Conservation (phyloP, 148 eudicot species). For the Spergularia bocconei region DNA sequence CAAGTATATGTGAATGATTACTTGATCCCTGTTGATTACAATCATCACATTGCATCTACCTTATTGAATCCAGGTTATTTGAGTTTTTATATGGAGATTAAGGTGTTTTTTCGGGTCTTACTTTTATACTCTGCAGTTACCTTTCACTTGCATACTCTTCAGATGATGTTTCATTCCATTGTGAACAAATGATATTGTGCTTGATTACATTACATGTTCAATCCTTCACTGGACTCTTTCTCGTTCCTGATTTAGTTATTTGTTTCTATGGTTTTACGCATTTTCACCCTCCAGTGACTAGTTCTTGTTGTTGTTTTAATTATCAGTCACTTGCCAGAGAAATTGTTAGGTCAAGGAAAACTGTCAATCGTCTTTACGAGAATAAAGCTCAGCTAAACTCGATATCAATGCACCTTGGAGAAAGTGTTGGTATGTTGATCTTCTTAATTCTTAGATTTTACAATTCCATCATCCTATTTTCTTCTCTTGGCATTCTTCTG, state of each 20-base stretch:
- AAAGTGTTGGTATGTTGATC: slow-evolving; percentile 83
- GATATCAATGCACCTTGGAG: slow-evolving; percentile 99
- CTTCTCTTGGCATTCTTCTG: not conserved
- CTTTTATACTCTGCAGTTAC: not conserved
- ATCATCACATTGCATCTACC: not conserved
- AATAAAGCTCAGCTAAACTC: slow-evolving; percentile 97
- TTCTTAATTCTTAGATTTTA: not conserved
- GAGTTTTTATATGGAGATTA: too few relatives aligned
- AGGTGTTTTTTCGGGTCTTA: too few relatives aligned
- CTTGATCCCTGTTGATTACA: not conserved
- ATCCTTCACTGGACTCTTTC: not conserved
- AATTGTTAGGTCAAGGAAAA: slow-evolving; percentile 75
- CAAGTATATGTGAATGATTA: not conserved
- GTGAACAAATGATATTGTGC: not conserved
- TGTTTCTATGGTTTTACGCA: not conserved
- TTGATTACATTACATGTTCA: not conserved
- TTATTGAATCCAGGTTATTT: too few relatives aligned
- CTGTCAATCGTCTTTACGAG: slow-evolving; percentile 94
- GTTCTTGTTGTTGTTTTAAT: slow-evolving; percentile 19
- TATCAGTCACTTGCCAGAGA: slow-evolving; percentile 89
- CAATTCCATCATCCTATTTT: not conserved
- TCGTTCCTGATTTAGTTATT: too few relatives aligned
- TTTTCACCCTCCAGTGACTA: slow-evolving; percentile 8
- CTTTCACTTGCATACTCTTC: not conserved
- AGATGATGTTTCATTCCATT: not conserved